Evolutionary conservation across 192 early-diverging fungal species (phyloP), one percentile per base, ranked within the genome.

Genomic region (Chytriomyces hyalinus): DNA sequence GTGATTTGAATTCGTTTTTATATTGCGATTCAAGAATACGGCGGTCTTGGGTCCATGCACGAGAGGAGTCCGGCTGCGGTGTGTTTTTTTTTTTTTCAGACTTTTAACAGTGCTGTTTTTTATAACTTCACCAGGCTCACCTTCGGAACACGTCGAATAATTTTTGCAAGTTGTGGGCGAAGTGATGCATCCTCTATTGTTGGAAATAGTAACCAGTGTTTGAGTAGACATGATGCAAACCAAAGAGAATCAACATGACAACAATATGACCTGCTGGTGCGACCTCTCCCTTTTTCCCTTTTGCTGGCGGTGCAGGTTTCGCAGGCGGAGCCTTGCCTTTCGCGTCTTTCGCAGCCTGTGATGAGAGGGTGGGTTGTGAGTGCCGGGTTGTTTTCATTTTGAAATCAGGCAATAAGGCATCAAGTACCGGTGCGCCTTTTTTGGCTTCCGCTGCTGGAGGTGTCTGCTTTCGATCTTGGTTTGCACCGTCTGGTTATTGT

Each of bases 331-430:
- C 70, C 49, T 68, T 70, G 3, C 70, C 70, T 45, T 78, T 78
- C 9, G 77, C 69, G 70, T 78, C 77, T 72, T 78, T 78, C 11
- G 61, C 68, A 22, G 77, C 57, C 77, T 78, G 67, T 36, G 36
- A 36, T 36, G 36, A 36, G 3, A 51, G 36, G 36, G 36, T 36
- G 36, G 4, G 36, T 36, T 36, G 36, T 62, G 53, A 47, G 46
- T 6, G 10, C 22, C 67, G 65, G 62, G 71, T 73, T 7, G 67
- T 50, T 46, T 26, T 67, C 48, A 80, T 17, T 49, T 78, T 67
- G 0, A 74, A 44, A 64, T 26, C 24, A 26, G 24, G 26, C 36
- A 78, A 65, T 22, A 8, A 22, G 8, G 26, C 36, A 28, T 49
- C 3, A 13, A 43, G 45, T 22, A 67, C 65, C 15, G 68, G 61